Base-by-base conservation (phyloP, 306 rosid species). In the Casuarina glauca region DNA sequence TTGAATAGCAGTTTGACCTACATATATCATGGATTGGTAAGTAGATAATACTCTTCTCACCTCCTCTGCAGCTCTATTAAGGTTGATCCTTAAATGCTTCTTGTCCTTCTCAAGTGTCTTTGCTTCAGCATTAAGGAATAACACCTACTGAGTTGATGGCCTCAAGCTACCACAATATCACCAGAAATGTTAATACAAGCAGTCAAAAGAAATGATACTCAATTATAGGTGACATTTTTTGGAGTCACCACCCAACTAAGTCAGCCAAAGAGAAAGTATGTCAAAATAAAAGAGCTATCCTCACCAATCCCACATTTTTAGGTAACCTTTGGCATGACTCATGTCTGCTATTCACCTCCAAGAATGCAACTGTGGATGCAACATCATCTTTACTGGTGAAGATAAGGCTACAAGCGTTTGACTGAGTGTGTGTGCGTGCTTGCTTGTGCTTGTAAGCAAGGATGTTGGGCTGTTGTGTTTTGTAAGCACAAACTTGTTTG, bases 21-120 rank as follows among this genome's bases (percentile, higher is more conserved):
- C 13, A 35, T 61, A 64, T 57, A 79, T 42, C 72, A 75, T 26
- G 75, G 80, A 82, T 52, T 42, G 62, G 57, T 3, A 32, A 77
- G 72, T 45, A 73, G 63, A 26, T 46, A 73, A 54, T 20, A 53
- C 72, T 76, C 64, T 79, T 73, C 82, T 79, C 78, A 96, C 99
- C 97, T 96, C 98, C 72, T 88, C 98, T 85, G 93, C 98, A 46
- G 99, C 99, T 76, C 81, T 91, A 81, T 64, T 69, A 78, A 96
- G 99, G 87, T 96, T 96, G 68, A 78, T 82, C 84, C 81, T 87
- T 55, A 93, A 82, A 74, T 90, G 90, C 72, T 96, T 94, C 84
- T 91, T 93, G 74, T 89, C 98, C 46, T 87, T 91, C 86, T 89
- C 88, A 58, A 89, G 93, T 16, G 85, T 75, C 85, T 87, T 93